Percentiles rank a stretch among this genome's conserved stretches.
phyloP scores from a whole-genome alignment of 108 stramenopile genomes.

The Hondaea fermentalgiana region DNA sequence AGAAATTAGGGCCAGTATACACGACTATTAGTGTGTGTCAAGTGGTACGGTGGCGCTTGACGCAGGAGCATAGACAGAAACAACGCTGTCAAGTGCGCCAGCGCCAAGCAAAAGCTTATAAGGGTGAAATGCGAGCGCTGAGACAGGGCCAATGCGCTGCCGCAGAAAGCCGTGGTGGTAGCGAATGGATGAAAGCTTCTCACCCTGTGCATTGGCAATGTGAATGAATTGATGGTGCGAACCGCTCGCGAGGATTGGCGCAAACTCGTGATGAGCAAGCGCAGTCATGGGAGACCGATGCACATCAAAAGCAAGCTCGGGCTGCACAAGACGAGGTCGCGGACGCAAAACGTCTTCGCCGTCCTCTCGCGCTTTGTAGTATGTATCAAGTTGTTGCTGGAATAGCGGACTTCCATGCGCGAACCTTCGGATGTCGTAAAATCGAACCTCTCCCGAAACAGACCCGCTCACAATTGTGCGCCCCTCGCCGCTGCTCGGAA shows the following conservation, averaged over 20 bases:
- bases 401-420: not conserved
- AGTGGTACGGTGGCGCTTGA: not conserved
- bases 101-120: constrained; percentile 76
- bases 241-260: constrained; percentile 79
- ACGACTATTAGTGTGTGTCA: not conserved
- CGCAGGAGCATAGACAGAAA: constrained; percentile 46
- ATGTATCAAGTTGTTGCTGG: not conserved
- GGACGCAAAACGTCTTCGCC: not conserved
- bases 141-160: constrained; percentile 85
- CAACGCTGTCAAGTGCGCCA: constrained; percentile 68
- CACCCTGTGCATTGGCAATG: constrained; percentile 70
- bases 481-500: not conserved
- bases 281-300: constrained; percentile 84
- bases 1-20: not conserved
- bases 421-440: constrained; percentile 74
- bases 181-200: constrained; percentile 71
- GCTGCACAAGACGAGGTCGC: not conserved
- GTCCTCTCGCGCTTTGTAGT: not conserved
- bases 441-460: constrained; percentile 69
- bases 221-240: constrained; percentile 89
- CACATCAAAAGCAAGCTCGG: constrained; percentile 46
- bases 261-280: constrained; percentile 69
- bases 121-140: constrained; percentile 84
- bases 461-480: constrained; percentile 70
- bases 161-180: constrained; percentile 78